Evolutionary conservation across 345 rosid genomes (phyloP).

Genomic region (Eucalyptus cladocalyx): DNA sequence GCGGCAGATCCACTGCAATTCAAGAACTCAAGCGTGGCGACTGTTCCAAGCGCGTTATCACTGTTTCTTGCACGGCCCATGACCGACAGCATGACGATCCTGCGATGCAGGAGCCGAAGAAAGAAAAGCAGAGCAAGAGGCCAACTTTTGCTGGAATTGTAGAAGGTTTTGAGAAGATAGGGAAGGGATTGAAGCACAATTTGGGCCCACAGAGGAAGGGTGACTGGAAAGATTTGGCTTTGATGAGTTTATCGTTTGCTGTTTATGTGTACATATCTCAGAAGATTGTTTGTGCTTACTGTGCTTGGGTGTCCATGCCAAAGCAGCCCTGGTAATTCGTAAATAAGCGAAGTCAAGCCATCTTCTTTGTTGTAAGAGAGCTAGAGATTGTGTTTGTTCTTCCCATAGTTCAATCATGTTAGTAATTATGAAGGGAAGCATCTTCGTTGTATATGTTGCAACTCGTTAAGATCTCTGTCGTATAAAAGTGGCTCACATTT

Average conservation of each 20-base stretch:
- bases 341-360: neutral
- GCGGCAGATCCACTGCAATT: neutral
- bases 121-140: slow-evolving; percentile 4
- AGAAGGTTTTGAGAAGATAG: slow-evolving; percentile 6
- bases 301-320: slow-evolving; percentile 52
- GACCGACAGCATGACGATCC: neutral
- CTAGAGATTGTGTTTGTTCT: neutral
- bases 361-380: neutral
- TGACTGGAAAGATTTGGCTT: slow-evolving; percentile 62
- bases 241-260: slow-evolving; percentile 83
- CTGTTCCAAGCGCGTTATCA: neutral
- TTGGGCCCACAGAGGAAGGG: slow-evolving; percentile 59
- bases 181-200: slow-evolving; percentile 19
- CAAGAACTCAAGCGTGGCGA: neutral
- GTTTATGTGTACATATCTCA: slow-evolving; percentile 79
- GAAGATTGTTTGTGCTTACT: slow-evolving; percentile 68
- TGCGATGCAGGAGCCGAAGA: slow-evolving; percentile 3
- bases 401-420: neutral
- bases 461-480: neutral
- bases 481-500: neutral
- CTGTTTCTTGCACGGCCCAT: slow-evolving; percentile 6
- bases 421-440: neutral
- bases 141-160: neutral
- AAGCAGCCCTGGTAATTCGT: slow-evolving; percentile 34
- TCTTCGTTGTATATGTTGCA: neutral